A percentile compares a stretch with the other conserved stretches of the same genome.
These are phyloP conservation scores for Leucocoprinus birnbaumii DNA, from an alignment of 768 basidiomycete species.

Conservation along the genomic window DNA sequence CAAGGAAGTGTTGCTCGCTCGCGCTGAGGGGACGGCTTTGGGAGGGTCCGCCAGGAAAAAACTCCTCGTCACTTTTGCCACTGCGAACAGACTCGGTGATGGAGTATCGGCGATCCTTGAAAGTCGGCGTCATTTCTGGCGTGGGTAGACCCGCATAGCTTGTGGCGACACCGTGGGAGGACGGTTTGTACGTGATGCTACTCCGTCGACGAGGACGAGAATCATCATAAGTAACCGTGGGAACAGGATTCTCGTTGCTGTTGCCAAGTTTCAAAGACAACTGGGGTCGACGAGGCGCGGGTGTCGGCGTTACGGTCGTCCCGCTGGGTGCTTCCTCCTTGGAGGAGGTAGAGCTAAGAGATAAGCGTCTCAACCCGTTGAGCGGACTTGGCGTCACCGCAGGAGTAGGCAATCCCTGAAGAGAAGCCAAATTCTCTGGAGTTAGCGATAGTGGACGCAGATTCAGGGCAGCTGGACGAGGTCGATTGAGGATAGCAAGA, in stretches of 20 bases:
- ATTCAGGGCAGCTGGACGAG: constrained; percentile 63
- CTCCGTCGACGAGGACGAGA: constrained; percentile 49
- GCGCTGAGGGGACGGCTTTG: constrained; percentile 55
- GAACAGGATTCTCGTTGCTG: constrained; percentile 23
- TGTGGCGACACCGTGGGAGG: constrained; percentile 34
- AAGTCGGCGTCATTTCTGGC: constrained; percentile 72
- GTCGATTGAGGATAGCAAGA: constrained; percentile 42
- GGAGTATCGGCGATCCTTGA: constrained; percentile 28
- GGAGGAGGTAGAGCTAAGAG: constrained; percentile 33
- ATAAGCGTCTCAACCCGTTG: constrained; percentile 49
- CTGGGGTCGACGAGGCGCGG: constrained; percentile 27
- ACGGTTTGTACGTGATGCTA: constrained; percentile 74
- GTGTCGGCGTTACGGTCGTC: constrained; percentile 3
- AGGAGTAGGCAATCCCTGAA: constrained; percentile 48
- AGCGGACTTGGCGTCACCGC: constrained; percentile 49
- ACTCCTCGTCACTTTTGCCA: constrained; percentile 39
- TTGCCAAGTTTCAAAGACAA: constrained; percentile 34
- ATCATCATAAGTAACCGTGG: constrained; percentile 25
- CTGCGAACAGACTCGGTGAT: constrained; percentile 25
- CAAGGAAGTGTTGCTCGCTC: constrained; percentile 83
- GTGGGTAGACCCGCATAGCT: constrained; percentile 55
- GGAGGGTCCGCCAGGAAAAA: constrained; percentile 37
- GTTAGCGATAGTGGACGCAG: constrained; percentile 73
- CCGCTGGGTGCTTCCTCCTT: constrained; percentile 25
- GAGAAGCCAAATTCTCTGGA: constrained; percentile 41